Evolutionary conservation across 352 stramenopile species (phyloP).

Genomic region (Thraustochytrium sp.): DNA sequence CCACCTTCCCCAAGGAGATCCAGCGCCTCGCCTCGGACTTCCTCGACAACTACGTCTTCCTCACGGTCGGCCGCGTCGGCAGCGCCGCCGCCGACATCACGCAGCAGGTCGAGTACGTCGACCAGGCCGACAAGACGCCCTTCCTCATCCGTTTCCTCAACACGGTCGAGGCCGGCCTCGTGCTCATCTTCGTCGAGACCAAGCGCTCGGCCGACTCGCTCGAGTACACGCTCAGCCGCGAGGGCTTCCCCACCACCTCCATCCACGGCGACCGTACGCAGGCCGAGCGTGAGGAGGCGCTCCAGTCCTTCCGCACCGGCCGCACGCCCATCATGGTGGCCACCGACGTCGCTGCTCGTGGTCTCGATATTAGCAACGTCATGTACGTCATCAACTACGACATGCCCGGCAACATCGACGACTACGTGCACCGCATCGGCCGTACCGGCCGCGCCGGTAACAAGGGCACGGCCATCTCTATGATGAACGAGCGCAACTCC

Average conservation of each 20-base stretch:
- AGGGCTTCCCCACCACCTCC: constrained; percentile 80
- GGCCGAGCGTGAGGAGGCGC: constrained; percentile 57
- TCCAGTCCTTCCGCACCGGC: constrained; percentile 83
- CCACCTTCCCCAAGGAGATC: constrained; percentile 96
- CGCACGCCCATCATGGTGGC: constrained; percentile 88
- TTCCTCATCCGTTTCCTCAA: constrained; percentile 92
- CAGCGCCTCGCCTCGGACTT: constrained; percentile 93
- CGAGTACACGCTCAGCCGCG: constrained; percentile 85
- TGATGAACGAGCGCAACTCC: constrained; percentile 97
- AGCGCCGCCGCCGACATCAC: constrained; percentile 95
- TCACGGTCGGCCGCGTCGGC: constrained; percentile 95
- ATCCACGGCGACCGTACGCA: constrained; percentile 90
- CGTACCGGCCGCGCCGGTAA: constrained; percentile 97
- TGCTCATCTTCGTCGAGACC: constrained; percentile 97
- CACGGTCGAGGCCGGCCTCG: constrained; percentile 75
- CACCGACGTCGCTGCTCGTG: constrained; percentile 94
- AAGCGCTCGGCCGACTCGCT: constrained; percentile 93
- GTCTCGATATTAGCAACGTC: constrained; percentile 97
- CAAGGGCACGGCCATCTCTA: constrained; percentile 88
- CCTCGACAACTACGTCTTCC: constrained; percentile 97
- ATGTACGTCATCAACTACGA: constrained; percentile 95
- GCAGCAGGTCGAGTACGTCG: constrained; percentile 93
- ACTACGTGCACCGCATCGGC: constrained; percentile 98
- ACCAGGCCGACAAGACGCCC: constrained; percentile 92
- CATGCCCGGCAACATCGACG: constrained; percentile 94